Percentiles rank a stretch among this genome's conserved stretches.
These are phyloP conservation scores for Fusarium xyrophilum DNA, from an alignment of 2,329 filamentous ascomycete species.

Conservation along the genomic window DNA sequence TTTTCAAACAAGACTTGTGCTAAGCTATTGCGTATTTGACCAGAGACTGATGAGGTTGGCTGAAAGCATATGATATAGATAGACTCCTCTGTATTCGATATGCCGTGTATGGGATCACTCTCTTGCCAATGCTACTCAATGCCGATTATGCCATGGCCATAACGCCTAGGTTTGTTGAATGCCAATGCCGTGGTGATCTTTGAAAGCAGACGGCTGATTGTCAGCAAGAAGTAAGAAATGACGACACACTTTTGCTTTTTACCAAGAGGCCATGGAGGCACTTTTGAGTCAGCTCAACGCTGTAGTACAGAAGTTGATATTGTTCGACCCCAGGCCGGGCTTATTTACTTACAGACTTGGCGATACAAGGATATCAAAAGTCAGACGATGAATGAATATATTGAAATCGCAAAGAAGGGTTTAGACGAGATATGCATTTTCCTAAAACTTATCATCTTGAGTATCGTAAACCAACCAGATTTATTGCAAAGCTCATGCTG, in stretches of 20 bases:
- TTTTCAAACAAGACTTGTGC: not conserved
- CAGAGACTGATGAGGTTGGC: too few relatives aligned
- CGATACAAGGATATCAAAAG: not conserved
- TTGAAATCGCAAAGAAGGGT: accelerated
- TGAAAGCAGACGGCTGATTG: not conserved
- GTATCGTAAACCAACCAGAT: slow-evolving; percentile 12
- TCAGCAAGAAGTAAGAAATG: not conserved
- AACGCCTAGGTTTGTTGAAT: not conserved
- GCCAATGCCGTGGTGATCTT: not conserved
- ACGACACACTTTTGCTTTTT: not conserved
- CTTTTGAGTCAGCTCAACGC: not conserved
- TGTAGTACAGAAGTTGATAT: not conserved
- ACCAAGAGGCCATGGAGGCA: not conserved
- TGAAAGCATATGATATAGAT: too few relatives aligned
- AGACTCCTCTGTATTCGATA: too few relatives aligned
- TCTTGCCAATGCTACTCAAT: not conserved
- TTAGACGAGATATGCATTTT: not conserved
- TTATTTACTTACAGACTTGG: not conserved
- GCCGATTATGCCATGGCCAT: not conserved
- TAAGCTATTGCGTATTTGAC: too few relatives aligned
- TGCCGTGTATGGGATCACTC: too few relatives aligned
- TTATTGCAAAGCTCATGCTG: slow-evolving; percentile 47
- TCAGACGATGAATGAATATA: not conserved
- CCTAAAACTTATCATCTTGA: not conserved
- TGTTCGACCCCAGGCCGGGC: not conserved